Base-by-base conservation (phyloP, 768 basidiomycete species). In the Pisolithus orientalis region DNA sequence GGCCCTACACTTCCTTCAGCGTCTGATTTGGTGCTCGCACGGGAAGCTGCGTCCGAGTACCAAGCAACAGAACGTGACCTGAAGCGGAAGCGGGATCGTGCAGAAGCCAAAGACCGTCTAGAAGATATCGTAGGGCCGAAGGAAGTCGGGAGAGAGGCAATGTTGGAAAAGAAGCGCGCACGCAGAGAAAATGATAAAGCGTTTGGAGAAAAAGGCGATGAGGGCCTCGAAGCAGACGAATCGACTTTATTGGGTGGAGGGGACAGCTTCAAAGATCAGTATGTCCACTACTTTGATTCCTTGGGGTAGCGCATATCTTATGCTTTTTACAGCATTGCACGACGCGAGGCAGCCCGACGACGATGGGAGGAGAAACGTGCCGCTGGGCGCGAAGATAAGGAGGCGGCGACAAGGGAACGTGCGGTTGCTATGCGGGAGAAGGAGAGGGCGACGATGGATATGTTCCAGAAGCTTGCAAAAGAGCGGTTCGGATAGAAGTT, bases 391-490 rank as follows among this genome's bases (percentile, higher is more conserved):
- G 83, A 80, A 44, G 85, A 85, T 39, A 80, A 76, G 51, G 61
- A 62, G 4, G 72, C 74, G 27, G 77, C 68, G 1, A 63, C 74
- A 11, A 77, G 81, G 39, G 90, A 94, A 62, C 79, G 87, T 51
- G 75, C 78, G 0, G 73, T 61, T 24, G 83, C 79, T 5, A 73
- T 83, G 53, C 83, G 79, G 59, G 83, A 87, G 62, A 94, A 90
- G 63, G 93, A 96, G 61, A 84, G 83, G 65, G 88, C 84, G 16
- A 96, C 92, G 0, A 97, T 97, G 91, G 91, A 91, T 52, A 94
- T 94, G 92, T 93, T 96, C 69, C 89, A 89, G 69, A 83, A 86
- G 58, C 71, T 95, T 64, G 94, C 93, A 16, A 92, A 88, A 65
- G 78, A 88, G 62, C 75, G 88, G 51, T 95, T 90, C 59, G 92